Percentiles rank a stretch among this genome's conserved stretches.
phyloP scores from a whole-genome alignment of 2,329 filamentous ascomycete species.

The Plenodomus biglobosus region DNA sequence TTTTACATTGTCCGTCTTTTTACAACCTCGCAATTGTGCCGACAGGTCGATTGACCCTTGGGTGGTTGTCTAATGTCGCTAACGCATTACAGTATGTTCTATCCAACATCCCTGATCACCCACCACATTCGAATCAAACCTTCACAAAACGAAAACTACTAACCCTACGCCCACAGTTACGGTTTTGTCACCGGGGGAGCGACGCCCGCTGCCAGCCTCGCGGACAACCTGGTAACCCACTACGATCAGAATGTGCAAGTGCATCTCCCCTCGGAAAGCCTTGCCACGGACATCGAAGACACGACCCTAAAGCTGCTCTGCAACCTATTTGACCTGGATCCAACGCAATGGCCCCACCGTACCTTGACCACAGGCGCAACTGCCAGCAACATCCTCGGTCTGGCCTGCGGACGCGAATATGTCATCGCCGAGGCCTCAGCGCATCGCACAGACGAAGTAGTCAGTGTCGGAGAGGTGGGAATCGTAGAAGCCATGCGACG shows the following conservation, averaged over 20 bases:
- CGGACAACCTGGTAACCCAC: conserved; percentile 79
- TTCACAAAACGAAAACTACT: no score
- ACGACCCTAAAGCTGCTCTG: conserved; percentile 69
- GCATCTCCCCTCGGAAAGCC: conserved; percentile 74
- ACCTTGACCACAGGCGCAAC: conserved; percentile 79
- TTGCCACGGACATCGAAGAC: conserved; percentile 76
- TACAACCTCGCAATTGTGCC: no score
- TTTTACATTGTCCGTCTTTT: no score
- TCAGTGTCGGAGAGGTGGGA: conserved; percentile 67
- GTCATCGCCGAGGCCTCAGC: conserved; percentile 54
- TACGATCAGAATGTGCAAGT: conserved; percentile 84
- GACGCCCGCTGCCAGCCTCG: conserved; percentile 76
- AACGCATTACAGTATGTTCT: background rate
- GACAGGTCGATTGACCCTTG: no score
- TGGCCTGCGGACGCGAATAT: conserved; percentile 71
- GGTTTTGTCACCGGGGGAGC: conserved; percentile 85
- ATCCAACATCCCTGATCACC: no score
- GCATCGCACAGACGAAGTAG: conserved; percentile 31
- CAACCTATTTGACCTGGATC: conserved; percentile 64
- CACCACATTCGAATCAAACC: no score
- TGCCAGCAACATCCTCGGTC: conserved; percentile 64
- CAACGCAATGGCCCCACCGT: conserved; percentile 65
- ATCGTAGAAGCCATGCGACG: conserved; percentile 65
- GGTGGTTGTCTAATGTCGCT: no score
- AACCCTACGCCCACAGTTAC: conserved; percentile 49